Base-by-base conservation (phyloP, 2,329 filamentous ascomycete species). In the Penicillium hordei region DNA sequence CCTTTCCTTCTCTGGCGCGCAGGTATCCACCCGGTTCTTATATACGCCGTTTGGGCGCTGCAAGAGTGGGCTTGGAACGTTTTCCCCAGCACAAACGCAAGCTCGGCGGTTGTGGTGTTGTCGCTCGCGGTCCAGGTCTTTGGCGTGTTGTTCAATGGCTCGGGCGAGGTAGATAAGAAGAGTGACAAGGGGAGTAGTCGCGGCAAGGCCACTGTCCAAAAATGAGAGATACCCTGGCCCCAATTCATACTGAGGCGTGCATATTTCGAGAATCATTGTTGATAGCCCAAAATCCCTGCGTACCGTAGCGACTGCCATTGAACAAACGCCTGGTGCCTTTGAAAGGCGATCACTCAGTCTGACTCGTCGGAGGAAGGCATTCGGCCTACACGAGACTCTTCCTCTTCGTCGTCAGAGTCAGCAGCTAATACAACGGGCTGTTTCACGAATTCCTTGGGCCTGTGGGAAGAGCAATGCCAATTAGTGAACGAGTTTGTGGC, bases 61-160 rank as follows among this genome's bases (percentile, higher is more conserved):
- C 93, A 97, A 75, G 93, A 97, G 74, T 93, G 89, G 87, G 91
- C 90, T 13, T 97, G 93, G 93, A 96, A 97, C 67, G 86, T 93
- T 10, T 97, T 89, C 71, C 93, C 93, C n/a, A 96, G 91, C 71
- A 89, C 87, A 34, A 75, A 81, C 54, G 62, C 71, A 36, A 90
- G 87, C 72, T 90, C 88, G 6, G 74, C 76, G 61, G 78, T 82
- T 6, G 93, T 92, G 9, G 89, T 99, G 15, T 81, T 81, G 25
- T 84, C 86, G 39, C 79, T 97, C 66, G 85, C 85, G 19, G 70
- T 84, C 13, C 89, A 89, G 17, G 86, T 93, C 1, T 77, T 78
- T 6, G 80, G 85, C 46, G 79, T 85, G 15, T 89, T 88, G 82
- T 69, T 72, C 66, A 76, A 75, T 44, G 73, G 72, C 17, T 63